Base-by-base conservation (phyloP, 331 rosid genomes). In the Rhamnella rubrinervis region DNA sequence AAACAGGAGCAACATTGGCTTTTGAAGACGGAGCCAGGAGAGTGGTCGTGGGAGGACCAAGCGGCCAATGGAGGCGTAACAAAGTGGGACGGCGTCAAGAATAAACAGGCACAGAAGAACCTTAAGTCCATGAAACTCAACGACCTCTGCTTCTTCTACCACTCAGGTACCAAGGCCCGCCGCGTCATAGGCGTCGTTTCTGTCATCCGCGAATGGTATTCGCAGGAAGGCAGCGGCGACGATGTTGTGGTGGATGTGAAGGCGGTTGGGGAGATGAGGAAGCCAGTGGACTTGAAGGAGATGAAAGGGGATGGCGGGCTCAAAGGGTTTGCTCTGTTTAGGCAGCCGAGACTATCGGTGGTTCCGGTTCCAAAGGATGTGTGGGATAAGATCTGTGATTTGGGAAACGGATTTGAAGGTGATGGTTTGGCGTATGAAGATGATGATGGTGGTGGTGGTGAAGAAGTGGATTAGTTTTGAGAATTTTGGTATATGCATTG, bases 31-130 rank as follows among this genome's bases (percentile, higher is more conserved):
- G 98, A 90, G 59, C 83, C 93, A 5, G 80, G 83, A 3, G 98
- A 93, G 67, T 90, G 96, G 98, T 90, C 97, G 18, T 93, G 96
- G 98, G 96, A 90, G 52, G 96, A 93, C 67, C 97, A 93, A 67
- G 86, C 85, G 1, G 83, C 87, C 38, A 85, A 90, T 50, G 85
- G 85, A 19, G 96, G 97, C 14, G 21, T 87, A 39, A 81, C 81
- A 71, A 88, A 87, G 16, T 90, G 98, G 98, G 97, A 90, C 21
- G 97, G 97, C 2, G 98, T 90, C 20, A 93, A 88, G 76, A 90
- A 93, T 88, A 93, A 81, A 77, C 96, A 90, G 64, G 97, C 95
- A 14, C 97, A 82, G 74, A 90, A 93, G 44, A 60, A 87, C 65
- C 95, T 93, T 44, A 91, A 87, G 72, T 87, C 96, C 41, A 89